phyloP scores from a whole-genome alignment of 1,284 basidiomycete species.

The Puccinia hordei region DNA sequence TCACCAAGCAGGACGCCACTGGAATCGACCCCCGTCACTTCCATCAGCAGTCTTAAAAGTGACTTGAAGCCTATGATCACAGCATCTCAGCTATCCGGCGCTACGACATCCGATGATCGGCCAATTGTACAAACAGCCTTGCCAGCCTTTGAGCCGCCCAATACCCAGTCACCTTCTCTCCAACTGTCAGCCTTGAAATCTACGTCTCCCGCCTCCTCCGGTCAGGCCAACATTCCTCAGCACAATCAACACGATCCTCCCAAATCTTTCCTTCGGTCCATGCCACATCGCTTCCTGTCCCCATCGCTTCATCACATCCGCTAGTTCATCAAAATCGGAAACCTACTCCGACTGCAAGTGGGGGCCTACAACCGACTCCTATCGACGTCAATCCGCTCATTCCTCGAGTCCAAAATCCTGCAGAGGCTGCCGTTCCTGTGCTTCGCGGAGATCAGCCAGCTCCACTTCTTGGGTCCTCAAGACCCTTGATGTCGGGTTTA shows the following conservation, averaged over 20 bases:
- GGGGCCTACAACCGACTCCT: not conserved
- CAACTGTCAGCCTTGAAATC: not conserved
- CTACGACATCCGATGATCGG: not conserved
- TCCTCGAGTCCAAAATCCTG: conserved; percentile 9
- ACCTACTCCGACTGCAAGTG: not conserved
- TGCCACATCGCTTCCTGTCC: conserved; percentile 2
- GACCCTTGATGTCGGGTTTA: not conserved
- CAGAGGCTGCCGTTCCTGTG: not conserved
- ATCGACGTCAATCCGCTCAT: not conserved
- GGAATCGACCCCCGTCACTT: conserved; percentile 19
- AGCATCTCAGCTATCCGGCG: not conserved
- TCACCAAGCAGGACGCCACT: conserved; percentile 30
- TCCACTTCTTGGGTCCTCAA: conserved; percentile 10
- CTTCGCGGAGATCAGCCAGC: conserved; percentile 1
- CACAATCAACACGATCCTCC: not conserved
- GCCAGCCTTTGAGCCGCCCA: not conserved
- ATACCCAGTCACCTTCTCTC: not conserved
- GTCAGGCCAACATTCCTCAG: not conserved
- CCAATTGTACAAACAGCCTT: not conserved
- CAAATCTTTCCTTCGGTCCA: conserved; percentile 19
- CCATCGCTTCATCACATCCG: not conserved
- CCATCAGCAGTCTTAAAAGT: conserved; percentile 7
- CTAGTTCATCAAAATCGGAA: conserved; percentile 5
- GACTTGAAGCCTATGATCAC: not conserved
- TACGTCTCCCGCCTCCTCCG: not conserved